phyloP scores from a whole-genome alignment of 768 basidiomycete species.

The Neoboletus subvelutipes region DNA sequence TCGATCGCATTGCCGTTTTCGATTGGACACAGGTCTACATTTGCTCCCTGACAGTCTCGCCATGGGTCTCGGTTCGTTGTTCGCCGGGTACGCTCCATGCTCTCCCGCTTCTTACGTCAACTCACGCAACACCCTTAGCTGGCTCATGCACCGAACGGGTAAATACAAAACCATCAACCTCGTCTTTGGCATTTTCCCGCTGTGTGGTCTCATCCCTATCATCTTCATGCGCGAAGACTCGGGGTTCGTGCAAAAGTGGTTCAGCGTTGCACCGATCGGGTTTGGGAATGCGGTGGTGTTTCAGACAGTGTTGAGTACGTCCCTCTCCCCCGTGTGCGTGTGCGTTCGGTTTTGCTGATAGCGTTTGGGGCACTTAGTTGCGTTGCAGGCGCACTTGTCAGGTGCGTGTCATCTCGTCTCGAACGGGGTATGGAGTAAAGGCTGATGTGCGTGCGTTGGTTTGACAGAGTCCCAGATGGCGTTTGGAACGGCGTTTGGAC shows the following conservation, averaged over 20 bases:
- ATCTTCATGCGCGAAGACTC: conserved; percentile 26
- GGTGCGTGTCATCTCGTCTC: neutral
- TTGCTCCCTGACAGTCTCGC: conserved; percentile 49
- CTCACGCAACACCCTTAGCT: conserved; percentile 20
- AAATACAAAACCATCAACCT: conserved; percentile 49
- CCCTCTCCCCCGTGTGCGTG: too few species aligned
- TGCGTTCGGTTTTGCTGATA: neutral
- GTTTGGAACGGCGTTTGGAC: conserved; percentile 25
- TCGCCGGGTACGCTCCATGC: conserved; percentile 39
- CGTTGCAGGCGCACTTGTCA: conserved; percentile 7
- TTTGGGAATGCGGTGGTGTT: conserved; percentile 21
- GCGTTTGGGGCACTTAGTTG: neutral
- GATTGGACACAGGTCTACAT: conserved; percentile 38
- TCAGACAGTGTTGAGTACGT: conserved; percentile 19
- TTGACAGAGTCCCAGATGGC: conserved; percentile 19
- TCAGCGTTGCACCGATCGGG: conserved; percentile 19
- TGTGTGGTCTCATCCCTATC: conserved; percentile 43
- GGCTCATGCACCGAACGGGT: conserved; percentile 52
- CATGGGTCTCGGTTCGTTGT: conserved; percentile 50
- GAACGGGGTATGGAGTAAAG: too few species aligned
- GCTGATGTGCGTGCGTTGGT: neutral
- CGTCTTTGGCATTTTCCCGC: conserved; percentile 49
- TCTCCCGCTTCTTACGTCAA: neutral
- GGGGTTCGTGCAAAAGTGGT: conserved; percentile 21
- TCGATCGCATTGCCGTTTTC: too few species aligned